phyloP scores from a whole-genome alignment of 2,329 filamentous ascomycete genomes.

The Hymenoscyphus albidus region DNA sequence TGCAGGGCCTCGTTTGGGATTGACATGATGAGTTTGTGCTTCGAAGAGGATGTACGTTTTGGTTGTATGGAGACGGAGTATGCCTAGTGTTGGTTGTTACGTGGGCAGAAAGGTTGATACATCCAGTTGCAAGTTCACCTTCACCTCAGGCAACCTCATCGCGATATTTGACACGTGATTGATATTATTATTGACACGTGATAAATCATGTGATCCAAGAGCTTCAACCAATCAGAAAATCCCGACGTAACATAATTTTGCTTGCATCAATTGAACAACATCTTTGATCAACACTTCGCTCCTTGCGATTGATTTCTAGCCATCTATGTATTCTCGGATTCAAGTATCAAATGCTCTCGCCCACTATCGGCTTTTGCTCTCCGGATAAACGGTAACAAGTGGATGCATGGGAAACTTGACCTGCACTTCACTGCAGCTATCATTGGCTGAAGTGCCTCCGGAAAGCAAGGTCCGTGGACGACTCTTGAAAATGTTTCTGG shows the following conservation, averaged over 20 bases:
- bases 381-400: neutral
- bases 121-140: no score
- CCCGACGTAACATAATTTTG: no score
- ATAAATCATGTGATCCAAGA: no score
- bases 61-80: neutral
- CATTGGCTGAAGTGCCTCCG: neutral
- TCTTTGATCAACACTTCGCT: no score
- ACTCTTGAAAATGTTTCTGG: neutral
- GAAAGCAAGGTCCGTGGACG: neutral
- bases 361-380: neutral
- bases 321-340: neutral
- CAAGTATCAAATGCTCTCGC: neutral
- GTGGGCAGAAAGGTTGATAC: neutral
- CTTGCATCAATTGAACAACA: no score
- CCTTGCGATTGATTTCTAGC: neutral
- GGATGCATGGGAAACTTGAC: neutral
- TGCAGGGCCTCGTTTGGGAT: constrained; percentile 91
- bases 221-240: no score
- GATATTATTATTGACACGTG: neutral
- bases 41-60: constrained; percentile 3
- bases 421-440: neutral
- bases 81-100: neutral
- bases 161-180: neutral
- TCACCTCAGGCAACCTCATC: neutral
- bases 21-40: constrained; percentile 59